Conservation (phyloP, 2,329 filamentous ascomycete genomes). For the Gaeumannomyces sp. region DNA sequence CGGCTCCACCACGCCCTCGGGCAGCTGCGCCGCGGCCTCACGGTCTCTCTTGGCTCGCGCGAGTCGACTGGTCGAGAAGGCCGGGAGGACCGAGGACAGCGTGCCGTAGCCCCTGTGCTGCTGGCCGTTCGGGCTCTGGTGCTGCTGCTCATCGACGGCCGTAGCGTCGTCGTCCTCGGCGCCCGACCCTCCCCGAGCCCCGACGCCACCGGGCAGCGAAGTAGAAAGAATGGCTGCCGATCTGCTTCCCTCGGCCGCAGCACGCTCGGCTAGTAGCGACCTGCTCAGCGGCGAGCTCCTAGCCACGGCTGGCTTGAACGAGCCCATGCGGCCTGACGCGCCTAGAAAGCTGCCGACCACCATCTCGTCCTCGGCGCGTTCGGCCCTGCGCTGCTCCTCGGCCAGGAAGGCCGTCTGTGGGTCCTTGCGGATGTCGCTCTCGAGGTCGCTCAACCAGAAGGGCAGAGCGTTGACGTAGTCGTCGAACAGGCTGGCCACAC, state of each 20-base stretch:
- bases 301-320: constrained; percentile 45
- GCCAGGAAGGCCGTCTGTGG: constrained; percentile 86
- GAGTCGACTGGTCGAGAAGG: constrained; percentile 76
- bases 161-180: constrained; percentile 27
- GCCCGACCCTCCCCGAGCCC: not conserved
- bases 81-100: constrained; percentile 69
- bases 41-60: constrained; percentile 49
- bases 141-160: constrained; percentile 12
- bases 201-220: not conserved
- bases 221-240: not conserved
- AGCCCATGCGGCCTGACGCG: constrained; percentile 36
- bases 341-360: constrained; percentile 85
- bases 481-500: constrained; percentile 85
- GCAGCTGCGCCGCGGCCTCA: constrained; percentile 48
- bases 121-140: constrained; percentile 10
- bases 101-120: constrained; percentile 39
- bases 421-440: constrained; percentile 89
- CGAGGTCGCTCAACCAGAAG: constrained; percentile 90
- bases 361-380: constrained; percentile 77
- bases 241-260: constrained; percentile 15
- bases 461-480: constrained; percentile 94
- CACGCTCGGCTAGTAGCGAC: constrained; percentile 54
- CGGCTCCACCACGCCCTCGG: constrained; percentile 83
- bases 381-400: constrained; percentile 77
- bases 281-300: constrained; percentile 63